Base-by-base conservation (phyloP, 2,329 filamentous ascomycete species). In the Pseudogymnoascus sp. region DNA sequence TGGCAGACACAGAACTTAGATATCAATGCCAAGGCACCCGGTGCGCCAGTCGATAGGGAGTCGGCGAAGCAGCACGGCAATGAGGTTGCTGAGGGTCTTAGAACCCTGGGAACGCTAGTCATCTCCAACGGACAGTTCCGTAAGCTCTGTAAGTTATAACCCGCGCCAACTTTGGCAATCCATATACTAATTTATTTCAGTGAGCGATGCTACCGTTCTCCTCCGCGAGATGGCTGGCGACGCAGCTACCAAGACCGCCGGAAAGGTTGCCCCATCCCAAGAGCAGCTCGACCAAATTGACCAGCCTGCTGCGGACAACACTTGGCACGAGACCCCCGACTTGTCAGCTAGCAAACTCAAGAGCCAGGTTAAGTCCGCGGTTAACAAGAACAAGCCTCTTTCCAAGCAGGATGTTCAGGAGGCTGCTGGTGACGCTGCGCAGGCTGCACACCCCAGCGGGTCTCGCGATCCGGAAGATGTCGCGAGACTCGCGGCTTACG, bases 41-140 rank as follows among this genome's bases (percentile, higher is more conserved):
- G 82, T 63, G 83, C 85, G 1, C 88, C 91, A 0, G 70, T 96
- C 59, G 83, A 86, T 72, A 96, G 91, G 79, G 87, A 90, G 0
- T 83, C 84, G 1, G 90, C 90, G 25, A 86, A 89, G 77, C 88
- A 93, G 73, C 91, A 99, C 74, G 91, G 88, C 42, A 86, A 95
- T 67, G 83, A 93, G 74, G 91, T 89, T 1, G 80, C 96, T 7
- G 86, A 96, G 67, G 95, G 93, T 25, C 77, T 99, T 49, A 88
- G 91, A 69, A 96, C 91, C 3, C 81, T 99, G 0, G 95, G 93
- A 61, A 93, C 89, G 16, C 81, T 99, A 63, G 80, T 97, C 70
- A 89, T 97, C 72, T 96, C 93, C 70, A 99, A 99, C 71, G 95
- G 95, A 68, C 93, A 97, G 75, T 97, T 96, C 82, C 85, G 92